Evolutionary conservation across 2,329 filamentous ascomycete species (phyloP), one percentile per base, ranked within the genome.

Genomic region (Sarocladium kiliense): DNA sequence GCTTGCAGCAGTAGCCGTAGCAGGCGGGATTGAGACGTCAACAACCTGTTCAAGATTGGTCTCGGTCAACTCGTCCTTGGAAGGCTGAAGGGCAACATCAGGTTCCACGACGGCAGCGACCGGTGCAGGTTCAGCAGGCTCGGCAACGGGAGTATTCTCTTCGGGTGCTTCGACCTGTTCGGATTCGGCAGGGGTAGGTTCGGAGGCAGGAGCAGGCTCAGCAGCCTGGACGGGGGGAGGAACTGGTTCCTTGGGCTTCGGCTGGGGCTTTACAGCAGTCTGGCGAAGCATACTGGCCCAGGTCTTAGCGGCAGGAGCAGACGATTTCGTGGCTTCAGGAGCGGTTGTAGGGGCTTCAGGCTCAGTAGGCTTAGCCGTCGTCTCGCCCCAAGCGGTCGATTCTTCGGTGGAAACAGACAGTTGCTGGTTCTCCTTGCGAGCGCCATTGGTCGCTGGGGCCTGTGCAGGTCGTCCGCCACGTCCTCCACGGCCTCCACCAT

Each of bases 11-110:
- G 93, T 97, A 61, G 86, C 88, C 54, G 89, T 93, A 47, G 86
- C 81, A 19, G 87, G 83, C 39, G 90, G 88, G 56, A 84, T 77
- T 42, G 93, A 96, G 55, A 80, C 81, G 73, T 97, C 92, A 61
- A 86, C 87, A 63, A 97, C 80, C 73, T 93, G 89, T 70, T 96
- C 92, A 56, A 97, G 87, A 72, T 97, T 97, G 63, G 86, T 87
- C 74, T 93, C 86, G 26, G 93, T 97, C 61, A 97, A 81, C 65
- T 92, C 85, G 69, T 91, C 90, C 72, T 88, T 87, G 23, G 89
- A 82, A 16, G 89, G 87, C 49, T 81, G 79, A 45, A 93, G 71
- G 49, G 79, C 75, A 53, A 79, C 71, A 63, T 79, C 80, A 54
- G 78, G 71, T 57, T 78, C 78, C 57, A 75, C 73, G 41, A 75